A percentile compares a stretch with the other conserved stretches of the same genome.
These are phyloP conservation scores for Platismatia glauca DNA, from an alignment of 495 filamentous ascomycete genomes.

Conservation along the genomic window DNA sequence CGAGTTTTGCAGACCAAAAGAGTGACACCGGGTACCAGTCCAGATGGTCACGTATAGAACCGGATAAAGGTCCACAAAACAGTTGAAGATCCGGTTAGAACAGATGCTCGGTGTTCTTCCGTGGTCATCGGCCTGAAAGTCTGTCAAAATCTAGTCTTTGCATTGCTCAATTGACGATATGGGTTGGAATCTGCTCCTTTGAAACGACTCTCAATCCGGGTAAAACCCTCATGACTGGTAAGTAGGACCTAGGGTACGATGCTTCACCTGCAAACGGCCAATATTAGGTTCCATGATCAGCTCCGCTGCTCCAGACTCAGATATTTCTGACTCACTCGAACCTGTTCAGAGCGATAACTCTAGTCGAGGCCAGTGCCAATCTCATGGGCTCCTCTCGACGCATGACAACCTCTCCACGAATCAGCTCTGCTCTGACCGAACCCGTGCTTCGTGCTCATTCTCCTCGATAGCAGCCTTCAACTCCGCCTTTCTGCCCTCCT, in stretches of 20 bases:
- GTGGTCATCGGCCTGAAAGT: background rate
- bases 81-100: background rate
- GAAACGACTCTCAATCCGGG: background rate
- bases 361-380: background rate
- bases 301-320: background rate
- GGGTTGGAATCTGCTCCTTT: background rate
- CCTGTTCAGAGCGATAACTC: background rate
- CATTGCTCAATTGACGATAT: background rate
- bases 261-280: background rate
- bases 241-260: too few relatives aligned
- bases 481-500: conserved; percentile 57
- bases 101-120: background rate
- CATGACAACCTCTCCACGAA: background rate
- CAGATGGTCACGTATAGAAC: background rate
- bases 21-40: background rate
- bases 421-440: background rate
- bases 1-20: background rate
- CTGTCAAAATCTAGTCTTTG: background rate
- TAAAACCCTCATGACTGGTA: background rate
- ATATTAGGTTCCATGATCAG: background rate
- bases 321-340: background rate
- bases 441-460: conserved; percentile 18
- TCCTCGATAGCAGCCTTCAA: conserved; percentile 51
- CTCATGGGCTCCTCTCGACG: background rate
- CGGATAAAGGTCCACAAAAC: background rate